These are phyloP conservation scores for Diaporthe destruens DNA, from an alignment of 2,329 filamentous ascomycete genomes.

Conservation along the genomic window DNA sequence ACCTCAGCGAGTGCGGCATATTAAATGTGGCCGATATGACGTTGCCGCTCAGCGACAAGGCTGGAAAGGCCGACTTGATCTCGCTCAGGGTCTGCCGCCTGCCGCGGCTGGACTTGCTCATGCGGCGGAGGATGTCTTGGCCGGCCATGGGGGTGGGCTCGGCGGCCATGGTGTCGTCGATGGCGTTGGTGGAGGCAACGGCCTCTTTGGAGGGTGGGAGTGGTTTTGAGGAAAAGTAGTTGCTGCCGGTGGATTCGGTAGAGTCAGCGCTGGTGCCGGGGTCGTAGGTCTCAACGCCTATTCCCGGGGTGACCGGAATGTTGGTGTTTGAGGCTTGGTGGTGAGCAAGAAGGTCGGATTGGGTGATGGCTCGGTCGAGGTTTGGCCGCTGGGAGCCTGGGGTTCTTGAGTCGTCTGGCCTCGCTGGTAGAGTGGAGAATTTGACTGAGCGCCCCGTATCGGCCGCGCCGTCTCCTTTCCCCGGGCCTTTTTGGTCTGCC, in stretches of 20 bases:
- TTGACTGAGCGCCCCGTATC: constrained; percentile 39
- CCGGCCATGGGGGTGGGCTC: constrained; percentile 48
- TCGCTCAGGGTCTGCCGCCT: constrained; percentile 66
- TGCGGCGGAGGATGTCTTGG: constrained; percentile 57
- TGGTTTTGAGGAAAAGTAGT: constrained; percentile 50
- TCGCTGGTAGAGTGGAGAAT: constrained; percentile 40
- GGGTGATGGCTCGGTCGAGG: constrained; percentile 38
- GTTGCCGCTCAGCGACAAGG: constrained; percentile 71
- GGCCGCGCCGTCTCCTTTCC: constrained; percentile 40
- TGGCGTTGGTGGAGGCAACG: constrained; percentile 45
- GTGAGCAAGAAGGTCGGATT: constrained; percentile 51
- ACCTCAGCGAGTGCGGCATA: constrained; percentile 70
- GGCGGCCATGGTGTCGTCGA: constrained; percentile 41
- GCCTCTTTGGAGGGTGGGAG: constrained; percentile 40
- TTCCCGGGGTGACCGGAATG: constrained; percentile 58
- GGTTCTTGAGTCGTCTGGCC: constrained; percentile 32
- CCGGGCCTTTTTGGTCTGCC: constrained; percentile 39
- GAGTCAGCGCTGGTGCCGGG: constrained; percentile 43
- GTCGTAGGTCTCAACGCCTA: constrained; percentile 51
- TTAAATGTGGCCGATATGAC: constrained; percentile 76
- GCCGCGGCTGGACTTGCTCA: constrained; percentile 59
- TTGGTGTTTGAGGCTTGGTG: constrained; percentile 50
- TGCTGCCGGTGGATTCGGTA: constrained; percentile 38
- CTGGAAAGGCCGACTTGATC: constrained; percentile 67
- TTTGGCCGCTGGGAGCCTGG: constrained; percentile 31